Base-by-base conservation (phyloP, 2,329 filamentous ascomycete species). In the Colletotrichum scovillei region DNA sequence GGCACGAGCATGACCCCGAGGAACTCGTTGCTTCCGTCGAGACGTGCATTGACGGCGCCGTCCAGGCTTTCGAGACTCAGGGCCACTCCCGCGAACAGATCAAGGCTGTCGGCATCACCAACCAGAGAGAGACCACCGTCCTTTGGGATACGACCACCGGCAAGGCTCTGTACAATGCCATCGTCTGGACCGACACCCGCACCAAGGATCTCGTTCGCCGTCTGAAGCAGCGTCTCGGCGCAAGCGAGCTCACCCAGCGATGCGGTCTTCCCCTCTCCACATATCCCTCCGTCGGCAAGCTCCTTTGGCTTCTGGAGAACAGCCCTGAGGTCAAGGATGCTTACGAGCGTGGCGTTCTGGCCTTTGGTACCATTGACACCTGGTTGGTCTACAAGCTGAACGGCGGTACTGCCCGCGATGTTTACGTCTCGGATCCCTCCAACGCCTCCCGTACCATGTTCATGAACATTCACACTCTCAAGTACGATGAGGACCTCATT, bases 391-490 rank as follows among this genome's bases (percentile, higher is more conserved):
- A 93, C 84, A 93, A 94, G 81, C 87, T 96, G 63, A 93, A 95
- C 78, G 94, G 93, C 71, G 92, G 92, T 22, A 87, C 86, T 52
- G 88, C 89, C 72, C 89, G 87, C 68, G 89, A 92, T 69, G 81
- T 94, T 66, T 90, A 92, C 79, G 93, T 96, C 72, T 95, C 94
- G 1, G 94, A 97, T 78, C 89, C 92, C 6, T 93, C 93, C 71
- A 97, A 97, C 80, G 94, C 94, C n/a, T 94, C 92, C 3, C 87
- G 94, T 76, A 96, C 94, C 56, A 95, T 95, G 94, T 95, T 97
- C 82, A 94, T 95, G 91, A 94, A 95, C 81, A 87, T 96, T 38
- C 88, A 93, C 78, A 94, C 90, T 1, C 86, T 95, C 57, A 83
- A 94, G 77, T 97, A 96, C 81, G 93, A 94, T 78, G 89, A 93